phyloP scores from a whole-genome alignment of 352 stramenopile genomes.

The Globisporangium lucens region DNA sequence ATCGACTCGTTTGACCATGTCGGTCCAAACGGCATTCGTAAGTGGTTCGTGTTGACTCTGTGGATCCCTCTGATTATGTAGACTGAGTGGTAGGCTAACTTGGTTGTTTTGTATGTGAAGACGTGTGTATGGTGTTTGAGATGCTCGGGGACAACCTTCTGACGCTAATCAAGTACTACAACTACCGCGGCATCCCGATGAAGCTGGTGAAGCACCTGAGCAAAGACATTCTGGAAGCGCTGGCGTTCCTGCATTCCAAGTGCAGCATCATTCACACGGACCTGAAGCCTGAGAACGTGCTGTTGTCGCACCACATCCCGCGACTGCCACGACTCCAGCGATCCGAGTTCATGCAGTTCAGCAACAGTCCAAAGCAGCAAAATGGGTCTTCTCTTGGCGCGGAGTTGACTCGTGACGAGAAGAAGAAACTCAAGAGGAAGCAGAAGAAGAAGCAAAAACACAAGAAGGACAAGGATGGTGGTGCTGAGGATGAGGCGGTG shows the following conservation, averaged over 20 bases:
- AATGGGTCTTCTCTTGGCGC: background rate
- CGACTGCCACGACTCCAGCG: slow-evolving; percentile 65
- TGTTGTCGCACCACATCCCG: slow-evolving; percentile 86
- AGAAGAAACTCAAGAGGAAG: slow-evolving; percentile 93
- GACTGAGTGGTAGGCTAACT: background rate
- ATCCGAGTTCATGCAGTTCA: slow-evolving; percentile 45
- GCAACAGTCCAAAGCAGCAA: slow-evolving; percentile 34
- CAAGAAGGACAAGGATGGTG: slow-evolving; percentile 75
- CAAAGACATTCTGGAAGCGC: slow-evolving; percentile 92
- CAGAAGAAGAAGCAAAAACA: slow-evolving; percentile 92
- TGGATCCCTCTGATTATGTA: background rate
- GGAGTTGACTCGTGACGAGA: slow-evolving; percentile 79
- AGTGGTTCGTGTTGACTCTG: background rate
- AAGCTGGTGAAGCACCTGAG: slow-evolving; percentile 94
- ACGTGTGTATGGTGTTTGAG: slow-evolving; percentile 99
- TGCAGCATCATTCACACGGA: slow-evolving; percentile 99
- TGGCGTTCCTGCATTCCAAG: slow-evolving; percentile 97
- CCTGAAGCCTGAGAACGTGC: slow-evolving; percentile 99
- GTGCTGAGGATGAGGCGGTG: slow-evolving; percentile 12
- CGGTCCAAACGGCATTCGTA: slow-evolving; percentile 93
- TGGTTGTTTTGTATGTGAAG: slow-evolving; percentile 17
- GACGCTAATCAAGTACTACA: slow-evolving; percentile 98
- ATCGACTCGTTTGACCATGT: slow-evolving; percentile 97
- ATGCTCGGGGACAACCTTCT: slow-evolving; percentile 99
- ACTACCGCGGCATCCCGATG: slow-evolving; percentile 97